phyloP scores from a whole-genome alignment of 352 stramenopile species.

The Plasmopara halstedii region DNA sequence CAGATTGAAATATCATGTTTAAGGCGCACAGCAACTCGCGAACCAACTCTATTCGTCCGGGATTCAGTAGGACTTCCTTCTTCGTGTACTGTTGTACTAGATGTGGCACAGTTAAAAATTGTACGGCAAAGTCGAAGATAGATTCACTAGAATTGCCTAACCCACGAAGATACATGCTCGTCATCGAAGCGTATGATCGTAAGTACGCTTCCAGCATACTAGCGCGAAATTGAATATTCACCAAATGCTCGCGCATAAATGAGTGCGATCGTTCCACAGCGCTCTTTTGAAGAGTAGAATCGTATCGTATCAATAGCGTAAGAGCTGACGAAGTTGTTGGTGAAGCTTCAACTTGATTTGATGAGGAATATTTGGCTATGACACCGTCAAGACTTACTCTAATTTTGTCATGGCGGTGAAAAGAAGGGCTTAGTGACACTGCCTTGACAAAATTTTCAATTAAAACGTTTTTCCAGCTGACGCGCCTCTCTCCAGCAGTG shows the following conservation, averaged over 20 bases:
- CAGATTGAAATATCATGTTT: slow-evolving; percentile 52
- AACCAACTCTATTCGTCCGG: slow-evolving; percentile 52
- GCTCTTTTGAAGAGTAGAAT: slow-evolving; percentile 55
- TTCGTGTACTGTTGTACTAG: slow-evolving; percentile 73
- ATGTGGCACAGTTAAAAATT: slow-evolving; percentile 79
- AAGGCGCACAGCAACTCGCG: slow-evolving; percentile 52
- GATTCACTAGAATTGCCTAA: slow-evolving; percentile 78
- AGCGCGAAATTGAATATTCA: slow-evolving; percentile 60
- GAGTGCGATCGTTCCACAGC: slow-evolving; percentile 49
- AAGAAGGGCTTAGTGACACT: slow-evolving; percentile 46
- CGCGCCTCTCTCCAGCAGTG: slow-evolving; percentile 23
- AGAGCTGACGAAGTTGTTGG: slow-evolving; percentile 25
- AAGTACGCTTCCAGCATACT: slow-evolving; percentile 75
- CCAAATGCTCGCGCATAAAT: slow-evolving; percentile 71
- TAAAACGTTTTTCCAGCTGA: slow-evolving; percentile 60
- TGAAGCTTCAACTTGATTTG: slow-evolving; percentile 1
- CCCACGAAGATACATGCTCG: slow-evolving; percentile 64
- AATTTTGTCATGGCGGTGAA: slow-evolving; percentile 45
- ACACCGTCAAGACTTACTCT: slow-evolving; percentile 53
- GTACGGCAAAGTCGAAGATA: slow-evolving; percentile 85
- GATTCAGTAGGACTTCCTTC: slow-evolving; percentile 37
- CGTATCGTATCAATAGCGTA: slow-evolving; percentile 55
- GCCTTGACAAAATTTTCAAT: slow-evolving; percentile 67
- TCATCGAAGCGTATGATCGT: slow-evolving; percentile 63
- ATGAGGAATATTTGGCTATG: slow-evolving; percentile 37